Evolutionary conservation across 2,329 filamentous ascomycete species (phyloP).

Genomic region (Hypoxylon sp.): DNA sequence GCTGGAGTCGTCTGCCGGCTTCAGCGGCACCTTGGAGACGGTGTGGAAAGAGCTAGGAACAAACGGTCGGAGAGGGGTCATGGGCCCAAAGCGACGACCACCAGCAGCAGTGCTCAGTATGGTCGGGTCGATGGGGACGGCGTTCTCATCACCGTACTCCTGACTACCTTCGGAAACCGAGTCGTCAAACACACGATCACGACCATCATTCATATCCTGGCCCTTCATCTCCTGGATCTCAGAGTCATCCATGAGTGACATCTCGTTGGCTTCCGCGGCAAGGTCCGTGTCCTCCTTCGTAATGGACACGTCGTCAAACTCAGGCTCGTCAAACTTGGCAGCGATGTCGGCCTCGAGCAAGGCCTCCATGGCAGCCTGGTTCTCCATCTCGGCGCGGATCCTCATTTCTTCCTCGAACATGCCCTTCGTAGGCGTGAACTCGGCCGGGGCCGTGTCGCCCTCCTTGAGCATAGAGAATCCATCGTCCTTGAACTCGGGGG

Average conservation of each 20-base stretch:
- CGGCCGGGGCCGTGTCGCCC: slow-evolving; percentile 36
- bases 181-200: slow-evolving; percentile 54
- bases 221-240: slow-evolving; percentile 48
- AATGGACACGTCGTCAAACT: slow-evolving; percentile 57
- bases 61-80: slow-evolving; percentile 62
- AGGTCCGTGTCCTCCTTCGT: slow-evolving; percentile 66
- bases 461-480: slow-evolving; percentile 40
- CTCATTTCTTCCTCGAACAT: slow-evolving; percentile 71
- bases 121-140: slow-evolving; percentile 62
- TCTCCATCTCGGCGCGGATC: slow-evolving; percentile 47
- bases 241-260: slow-evolving; percentile 62
- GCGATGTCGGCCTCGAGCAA: slow-evolving; percentile 49
- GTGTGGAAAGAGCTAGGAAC: slow-evolving; percentile 71
- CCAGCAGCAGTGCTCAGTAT: slow-evolving; percentile 44
- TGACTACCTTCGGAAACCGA: slow-evolving; percentile 68
- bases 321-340: slow-evolving; percentile 46
- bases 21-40: slow-evolving; percentile 78
- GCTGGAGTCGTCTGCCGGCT: slow-evolving; percentile 68
- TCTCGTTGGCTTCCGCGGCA: slow-evolving; percentile 65
- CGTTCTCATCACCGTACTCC: slow-evolving; percentile 73
- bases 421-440: slow-evolving; percentile 53
- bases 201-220: no score
- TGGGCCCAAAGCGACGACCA: slow-evolving; percentile 49
- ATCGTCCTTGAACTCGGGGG: slow-evolving; percentile 35
- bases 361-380: slow-evolving; percentile 47